Conservation (phyloP, 352 stramenopile genomes). For the Pythium pectinolyticum region DNA sequence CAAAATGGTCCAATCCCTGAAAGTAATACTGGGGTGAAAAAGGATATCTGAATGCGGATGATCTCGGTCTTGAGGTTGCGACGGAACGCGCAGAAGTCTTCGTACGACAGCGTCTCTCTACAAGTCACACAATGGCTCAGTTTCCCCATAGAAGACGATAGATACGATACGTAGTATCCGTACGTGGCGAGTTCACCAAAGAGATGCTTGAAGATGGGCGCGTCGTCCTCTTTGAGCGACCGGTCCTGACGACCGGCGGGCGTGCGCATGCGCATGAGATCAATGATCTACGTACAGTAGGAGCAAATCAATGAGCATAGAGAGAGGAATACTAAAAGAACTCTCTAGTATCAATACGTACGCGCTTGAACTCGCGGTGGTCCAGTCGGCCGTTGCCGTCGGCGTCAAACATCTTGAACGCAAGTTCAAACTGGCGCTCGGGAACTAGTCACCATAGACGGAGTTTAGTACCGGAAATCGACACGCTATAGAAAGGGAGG, state of each 20-base stretch:
- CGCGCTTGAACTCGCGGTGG: constrained; percentile 84
- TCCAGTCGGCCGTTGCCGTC: constrained; percentile 81
- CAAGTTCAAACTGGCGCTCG: constrained; percentile 82
- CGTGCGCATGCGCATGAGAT: constrained; percentile 77
- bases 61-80: constrained; percentile 78
- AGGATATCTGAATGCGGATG: constrained; percentile 90
- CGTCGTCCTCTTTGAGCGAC: constrained; percentile 71
- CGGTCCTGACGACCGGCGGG: constrained; percentile 79
- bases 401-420: constrained; percentile 90
- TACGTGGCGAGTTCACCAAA: constrained; percentile 81
- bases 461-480: too few species aligned
- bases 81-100: constrained; percentile 78
- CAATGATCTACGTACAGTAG: constrained; percentile 61
- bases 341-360: constrained; percentile 19
- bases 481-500: not conserved
- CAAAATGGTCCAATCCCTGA: not conserved
- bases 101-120: constrained; percentile 78
- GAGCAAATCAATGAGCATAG: not conserved
- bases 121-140: not conserved
- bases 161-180: not conserved
- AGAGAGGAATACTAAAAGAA: not conserved
- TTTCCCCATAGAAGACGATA: not conserved
- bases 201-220: constrained; percentile 82
- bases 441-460: constrained; percentile 58
- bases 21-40: constrained; percentile 12